phyloP scores from a whole-genome alignment of 129 eudicot genomes.

The Arctium minus region DNA sequence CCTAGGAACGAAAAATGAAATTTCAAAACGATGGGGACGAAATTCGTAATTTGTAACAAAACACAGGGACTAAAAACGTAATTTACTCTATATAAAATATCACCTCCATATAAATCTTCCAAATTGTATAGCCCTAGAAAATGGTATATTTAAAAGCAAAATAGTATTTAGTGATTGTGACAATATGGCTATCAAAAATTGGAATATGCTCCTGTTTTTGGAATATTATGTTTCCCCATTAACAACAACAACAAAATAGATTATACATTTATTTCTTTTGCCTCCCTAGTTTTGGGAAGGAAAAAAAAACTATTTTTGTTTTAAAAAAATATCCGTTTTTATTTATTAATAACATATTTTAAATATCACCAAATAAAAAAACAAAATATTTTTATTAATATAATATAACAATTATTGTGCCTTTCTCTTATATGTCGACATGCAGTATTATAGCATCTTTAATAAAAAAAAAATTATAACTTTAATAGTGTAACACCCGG shows the following conservation, averaged over 20 bases:
- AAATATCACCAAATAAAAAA: background rate
- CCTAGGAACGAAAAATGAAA: too few species aligned
- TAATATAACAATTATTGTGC: too few species aligned
- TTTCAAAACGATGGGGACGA: too few species aligned
- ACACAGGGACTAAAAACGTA: too few species aligned
- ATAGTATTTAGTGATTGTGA: background rate
- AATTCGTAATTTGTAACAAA: too few species aligned
- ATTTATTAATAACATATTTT: too few species aligned
- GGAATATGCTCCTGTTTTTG: background rate
- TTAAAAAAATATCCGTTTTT: background rate
- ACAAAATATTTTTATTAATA: too few species aligned
- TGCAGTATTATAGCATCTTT: too few species aligned
- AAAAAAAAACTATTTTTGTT: background rate
- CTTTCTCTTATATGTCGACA: too few species aligned
- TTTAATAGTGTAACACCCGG: too few species aligned
- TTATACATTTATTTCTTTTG: background rate
- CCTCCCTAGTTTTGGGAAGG: background rate
- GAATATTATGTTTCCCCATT: background rate
- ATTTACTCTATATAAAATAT: too few species aligned
- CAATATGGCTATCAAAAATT: background rate
- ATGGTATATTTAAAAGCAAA: background rate
- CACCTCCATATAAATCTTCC: background rate
- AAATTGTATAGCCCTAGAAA: background rate
- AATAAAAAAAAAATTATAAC: too few species aligned
- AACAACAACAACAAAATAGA: background rate